These are phyloP conservation scores for Aspergillus fijiensis DNA, from an alignment of 2,329 filamentous ascomycete genomes.

Conservation along the genomic window DNA sequence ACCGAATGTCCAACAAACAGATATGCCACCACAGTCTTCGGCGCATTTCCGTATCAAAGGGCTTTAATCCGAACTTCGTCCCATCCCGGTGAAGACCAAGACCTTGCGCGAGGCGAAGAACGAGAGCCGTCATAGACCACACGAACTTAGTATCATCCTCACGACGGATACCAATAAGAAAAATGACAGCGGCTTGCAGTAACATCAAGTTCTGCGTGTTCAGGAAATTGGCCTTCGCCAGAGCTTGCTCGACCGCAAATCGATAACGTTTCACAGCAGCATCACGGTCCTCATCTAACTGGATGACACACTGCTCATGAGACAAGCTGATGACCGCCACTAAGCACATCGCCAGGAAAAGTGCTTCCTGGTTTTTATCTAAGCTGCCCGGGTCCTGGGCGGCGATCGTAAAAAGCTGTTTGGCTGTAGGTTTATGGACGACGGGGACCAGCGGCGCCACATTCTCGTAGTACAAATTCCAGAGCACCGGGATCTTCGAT, in stretches of 20 bases:
- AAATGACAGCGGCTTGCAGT: conserved; percentile 62
- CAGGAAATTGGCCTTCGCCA: conserved; percentile 63
- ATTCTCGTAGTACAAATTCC: conserved; percentile 61
- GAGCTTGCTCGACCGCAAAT: conserved; percentile 62
- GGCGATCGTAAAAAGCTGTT: conserved; percentile 53
- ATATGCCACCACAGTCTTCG: conserved; percentile 55
- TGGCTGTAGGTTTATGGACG: conserved; percentile 56
- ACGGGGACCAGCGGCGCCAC: conserved; percentile 63
- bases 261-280: conserved; percentile 56
- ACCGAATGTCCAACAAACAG: conserved; percentile 48
- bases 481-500: conserved; percentile 52
- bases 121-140: conserved; percentile 45
- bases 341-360: conserved; percentile 65
- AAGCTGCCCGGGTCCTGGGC: conserved; percentile 51
- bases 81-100: conserved; percentile 55
- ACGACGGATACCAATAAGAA: conserved; percentile 53
- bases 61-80: conserved; percentile 46
- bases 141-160: conserved; percentile 45
- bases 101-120: conserved; percentile 44
- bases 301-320: conserved; percentile 41
- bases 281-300: conserved; percentile 54
- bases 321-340: conserved; percentile 49
- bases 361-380: conserved; percentile 54
- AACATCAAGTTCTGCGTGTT: conserved; percentile 62
- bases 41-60: conserved; percentile 54